A percentile compares a stretch with the other conserved stretches of the same genome.
These are phyloP conservation scores for Cladophialophora immunda DNA, from an alignment of 2,329 filamentous ascomycete genomes.

Conservation along the genomic window DNA sequence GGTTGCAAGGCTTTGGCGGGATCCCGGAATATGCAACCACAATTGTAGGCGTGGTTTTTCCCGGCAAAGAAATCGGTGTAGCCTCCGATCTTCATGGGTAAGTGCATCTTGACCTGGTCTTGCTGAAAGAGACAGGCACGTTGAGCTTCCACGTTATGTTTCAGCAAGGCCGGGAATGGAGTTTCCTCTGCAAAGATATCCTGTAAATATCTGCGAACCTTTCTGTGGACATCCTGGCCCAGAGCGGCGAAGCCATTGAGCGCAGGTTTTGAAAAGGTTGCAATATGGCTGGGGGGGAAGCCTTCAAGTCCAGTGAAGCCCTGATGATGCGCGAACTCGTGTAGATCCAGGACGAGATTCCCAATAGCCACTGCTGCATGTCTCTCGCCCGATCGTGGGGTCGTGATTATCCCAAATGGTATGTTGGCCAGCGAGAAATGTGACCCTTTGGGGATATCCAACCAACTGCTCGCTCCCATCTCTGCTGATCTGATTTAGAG, in stretches of 20 bases:
- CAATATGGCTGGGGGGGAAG: constrained; percentile 54
- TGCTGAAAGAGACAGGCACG: constrained; percentile 67
- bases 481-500: background rate
- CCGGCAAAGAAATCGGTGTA: constrained; percentile 89
- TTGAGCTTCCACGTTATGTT: constrained; percentile 67
- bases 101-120: constrained; percentile 68
- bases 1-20: constrained; percentile 8
- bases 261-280: constrained; percentile 69
- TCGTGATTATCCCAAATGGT: constrained; percentile 64
- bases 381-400: constrained; percentile 21
- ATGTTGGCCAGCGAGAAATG: constrained; percentile 62
- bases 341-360: constrained; percentile 22
- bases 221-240: constrained; percentile 70
- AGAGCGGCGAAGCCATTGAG: constrained; percentile 78
- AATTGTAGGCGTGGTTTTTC: constrained; percentile 77
- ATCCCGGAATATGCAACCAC: constrained; percentile 50
- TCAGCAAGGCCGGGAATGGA: constrained; percentile 67
- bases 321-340: constrained; percentile 51
- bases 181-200: constrained; percentile 69
- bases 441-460: constrained; percentile 17
- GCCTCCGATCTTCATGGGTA: constrained; percentile 81
- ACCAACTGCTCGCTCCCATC: constrained; percentile 15
- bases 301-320: constrained; percentile 68
- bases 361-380: constrained; percentile 26
- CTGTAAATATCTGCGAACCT: constrained; percentile 74